Conservation (phyloP, 164 flowering plant genomes). For the Macadamia tetraphylla region DNA sequence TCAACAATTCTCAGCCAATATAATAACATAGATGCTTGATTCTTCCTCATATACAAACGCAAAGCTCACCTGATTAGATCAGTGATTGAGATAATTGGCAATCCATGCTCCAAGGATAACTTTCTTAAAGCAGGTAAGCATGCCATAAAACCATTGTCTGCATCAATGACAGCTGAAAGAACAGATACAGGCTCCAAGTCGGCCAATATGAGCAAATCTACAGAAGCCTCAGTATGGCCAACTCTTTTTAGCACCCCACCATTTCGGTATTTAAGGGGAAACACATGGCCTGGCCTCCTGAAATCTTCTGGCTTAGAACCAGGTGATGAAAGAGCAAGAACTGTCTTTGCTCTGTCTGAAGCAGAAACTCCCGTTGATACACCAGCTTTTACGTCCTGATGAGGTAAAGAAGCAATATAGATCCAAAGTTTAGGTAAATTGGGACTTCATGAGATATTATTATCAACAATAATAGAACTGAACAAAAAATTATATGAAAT, state of each 20-base stretch:
- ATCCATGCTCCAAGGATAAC: slow-evolving; percentile 47
- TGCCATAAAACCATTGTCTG: slow-evolving; percentile 76
- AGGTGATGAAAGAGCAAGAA: slow-evolving; percentile 64
- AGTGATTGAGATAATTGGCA: slow-evolving; percentile 67
- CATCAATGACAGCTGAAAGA: slow-evolving; percentile 62
- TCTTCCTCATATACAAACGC: background rate
- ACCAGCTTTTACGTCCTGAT: slow-evolving; percentile 69
- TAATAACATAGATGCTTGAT: background rate
- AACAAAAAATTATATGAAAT: background rate
- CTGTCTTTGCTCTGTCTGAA: slow-evolving; percentile 72
- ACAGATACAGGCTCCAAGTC: slow-evolving; percentile 68
- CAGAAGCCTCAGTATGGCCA: slow-evolving; percentile 95
- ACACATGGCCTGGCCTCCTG: slow-evolving; percentile 90
- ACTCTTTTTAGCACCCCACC: slow-evolving; percentile 86
- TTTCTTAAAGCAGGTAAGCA: slow-evolving; percentile 45
- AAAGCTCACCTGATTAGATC: slow-evolving; percentile 69
- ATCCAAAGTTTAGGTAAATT: background rate
- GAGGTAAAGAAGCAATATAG: background rate
- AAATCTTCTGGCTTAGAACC: slow-evolving; percentile 70
- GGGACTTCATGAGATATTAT: background rate
- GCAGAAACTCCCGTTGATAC: slow-evolving; percentile 93
- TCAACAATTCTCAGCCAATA: background rate
- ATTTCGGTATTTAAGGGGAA: slow-evolving; percentile 77
- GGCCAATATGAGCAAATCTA: slow-evolving; percentile 67
- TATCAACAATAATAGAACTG: background rate